Evolutionary conservation across 2,329 filamentous ascomycete genomes (phyloP).

Genomic region (Onygenales sp.): DNA sequence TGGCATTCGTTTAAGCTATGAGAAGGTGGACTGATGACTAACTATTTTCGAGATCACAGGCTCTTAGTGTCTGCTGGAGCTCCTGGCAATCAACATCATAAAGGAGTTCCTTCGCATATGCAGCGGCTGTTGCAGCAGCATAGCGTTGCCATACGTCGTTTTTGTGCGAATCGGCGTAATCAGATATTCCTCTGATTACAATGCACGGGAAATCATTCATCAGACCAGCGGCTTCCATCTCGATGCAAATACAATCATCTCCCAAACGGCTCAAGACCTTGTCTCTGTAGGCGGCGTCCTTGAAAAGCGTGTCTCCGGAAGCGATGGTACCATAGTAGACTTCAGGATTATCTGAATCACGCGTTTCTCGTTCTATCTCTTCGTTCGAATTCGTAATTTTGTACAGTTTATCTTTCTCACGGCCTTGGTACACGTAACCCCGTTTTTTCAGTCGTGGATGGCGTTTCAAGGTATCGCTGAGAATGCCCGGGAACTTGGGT

Average conservation of each 20-base stretch:
- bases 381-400: neutral
- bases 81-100: neutral
- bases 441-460: slow-evolving; percentile 1
- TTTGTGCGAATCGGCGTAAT: slow-evolving; percentile 9
- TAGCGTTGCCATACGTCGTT: slow-evolving; percentile 11
- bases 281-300: slow-evolving; percentile 8
- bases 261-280: slow-evolving; percentile 4
- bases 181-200: slow-evolving; percentile 10
- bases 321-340: slow-evolving; percentile 12
- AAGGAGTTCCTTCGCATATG: slow-evolving; percentile 11
- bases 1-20: neutral
- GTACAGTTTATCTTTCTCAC: slow-evolving; percentile 13
- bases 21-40: neutral
- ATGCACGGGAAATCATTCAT: slow-evolving; percentile 6
- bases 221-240: neutral
- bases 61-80: neutral
- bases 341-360: neutral
- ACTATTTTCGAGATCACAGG: neutral
- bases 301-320: slow-evolving; percentile 14
- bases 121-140: slow-evolving; percentile 11
- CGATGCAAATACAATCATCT: slow-evolving; percentile 13
- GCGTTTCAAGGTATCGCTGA: neutral
- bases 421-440: neutral
- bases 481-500: neutral
- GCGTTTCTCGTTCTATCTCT: neutral